Evolutionary conservation across 352 stramenopile species (phyloP).

Genomic region (Plasmopara viticola): DNA sequence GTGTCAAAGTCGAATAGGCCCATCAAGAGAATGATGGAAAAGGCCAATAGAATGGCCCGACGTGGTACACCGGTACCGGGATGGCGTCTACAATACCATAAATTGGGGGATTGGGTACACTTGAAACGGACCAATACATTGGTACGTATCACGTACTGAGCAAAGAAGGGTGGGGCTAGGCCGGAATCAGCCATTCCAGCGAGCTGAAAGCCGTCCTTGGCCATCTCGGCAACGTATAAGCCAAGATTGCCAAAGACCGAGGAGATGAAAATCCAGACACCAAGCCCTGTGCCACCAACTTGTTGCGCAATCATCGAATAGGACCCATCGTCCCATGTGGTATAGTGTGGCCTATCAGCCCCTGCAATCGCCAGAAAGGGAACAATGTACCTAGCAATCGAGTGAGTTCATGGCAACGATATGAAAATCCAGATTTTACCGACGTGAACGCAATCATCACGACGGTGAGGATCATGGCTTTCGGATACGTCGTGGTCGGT

Average conservation of each 20-base stretch:
- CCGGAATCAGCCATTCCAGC: constrained; percentile 79
- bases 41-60: constrained; percentile 64
- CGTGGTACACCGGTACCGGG: constrained; percentile 51
- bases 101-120: no score
- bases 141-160: constrained; percentile 37
- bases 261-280: constrained; percentile 67
- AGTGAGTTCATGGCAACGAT: neutral
- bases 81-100: constrained; percentile 32
- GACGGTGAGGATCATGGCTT: constrained; percentile 71
- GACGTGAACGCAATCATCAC: constrained; percentile 72
- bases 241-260: constrained; percentile 74
- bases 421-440: constrained; percentile 4
- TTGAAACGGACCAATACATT: no score
- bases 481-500: constrained; percentile 64
- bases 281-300: constrained; percentile 62
- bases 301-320: constrained; percentile 67
- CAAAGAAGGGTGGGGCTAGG: constrained; percentile 68
- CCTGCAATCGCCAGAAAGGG: constrained; percentile 65
- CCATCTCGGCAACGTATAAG: constrained; percentile 78
- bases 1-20: constrained; percentile 76
- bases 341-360: constrained; percentile 67
- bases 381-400: constrained; percentile 41
- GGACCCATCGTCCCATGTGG: constrained; percentile 67
- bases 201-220: constrained; percentile 76
- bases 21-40: constrained; percentile 75